Base-by-base conservation (phyloP, 495 filamentous ascomycete genomes). In the Neurospora sp. region DNA sequence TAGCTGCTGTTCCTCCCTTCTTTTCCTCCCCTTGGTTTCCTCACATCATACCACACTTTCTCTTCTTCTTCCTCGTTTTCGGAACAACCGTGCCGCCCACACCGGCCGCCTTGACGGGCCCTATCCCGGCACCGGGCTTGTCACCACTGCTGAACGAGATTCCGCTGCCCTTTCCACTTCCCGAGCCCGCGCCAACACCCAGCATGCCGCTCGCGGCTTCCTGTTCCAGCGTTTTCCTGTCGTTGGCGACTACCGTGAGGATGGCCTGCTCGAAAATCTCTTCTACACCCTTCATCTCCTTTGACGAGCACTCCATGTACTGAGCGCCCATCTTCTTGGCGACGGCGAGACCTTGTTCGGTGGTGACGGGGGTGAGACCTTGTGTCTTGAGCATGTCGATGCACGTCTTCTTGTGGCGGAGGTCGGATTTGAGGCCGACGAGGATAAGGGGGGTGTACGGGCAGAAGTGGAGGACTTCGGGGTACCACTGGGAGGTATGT, bases 311-410 rank as follows among this genome's bases (percentile, higher is more conserved):
- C 84, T 99, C 96, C 85, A 97, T 93, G 83, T 99, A 99, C 69
- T 89, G 87, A 38, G 96, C 96, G 69, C 91, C 91, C 96, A 99
- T 99, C 80, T 93, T 92, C 75, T 88, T 85, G 42, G 96, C 95
- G 42, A 99, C 95, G 10, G 88, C 89, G 69, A 89, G 85, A 44
- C 96, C 96, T 85, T 99, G 96, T 76, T 97, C 90, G 72, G 89
- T 89, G 0, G 93, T 97, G 22, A 99, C 94, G 11, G 96, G 96
- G 2, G 95, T 98, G 61, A 99, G 88, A 27, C 96, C 96, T 83
- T 99, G 96, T 27, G 95, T 97, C 82, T 96, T 97, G 81, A 99
- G 93, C 74, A 99, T 93, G 77, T 99, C 96, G 82, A 98, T 97
- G 84, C 95, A 98, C 44, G 92, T 93, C 79, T 92, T 90, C 85